Percentiles rank a stretch among this genome's conserved stretches.
Evolutionary conservation across 768 basidiomycete genomes (phyloP).

Genomic region (Mycena latifolia): DNA sequence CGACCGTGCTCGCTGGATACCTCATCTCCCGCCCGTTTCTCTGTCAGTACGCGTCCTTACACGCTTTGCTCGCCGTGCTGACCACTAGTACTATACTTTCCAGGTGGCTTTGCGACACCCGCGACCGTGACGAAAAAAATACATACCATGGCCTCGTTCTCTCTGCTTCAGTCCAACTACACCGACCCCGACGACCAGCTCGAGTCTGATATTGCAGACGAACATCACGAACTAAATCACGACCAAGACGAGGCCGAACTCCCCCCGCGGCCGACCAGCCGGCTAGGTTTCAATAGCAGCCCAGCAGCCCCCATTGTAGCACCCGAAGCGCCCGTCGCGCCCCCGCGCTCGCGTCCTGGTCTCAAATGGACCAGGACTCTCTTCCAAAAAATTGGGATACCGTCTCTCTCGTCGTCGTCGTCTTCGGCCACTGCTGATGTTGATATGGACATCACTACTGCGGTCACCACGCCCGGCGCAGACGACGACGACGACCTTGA

Average conservation of each 20-base stretch:
- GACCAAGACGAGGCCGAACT: constrained; percentile 39
- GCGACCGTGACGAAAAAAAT: background rate
- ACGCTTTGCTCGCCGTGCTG: background rate
- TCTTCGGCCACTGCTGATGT: constrained; percentile 16
- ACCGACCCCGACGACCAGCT: constrained; percentile 13
- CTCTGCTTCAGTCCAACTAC: constrained; percentile 24
- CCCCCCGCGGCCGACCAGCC: constrained; percentile 62
- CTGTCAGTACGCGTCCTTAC: constrained; percentile 4
- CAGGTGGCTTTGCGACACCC: constrained; percentile 26
- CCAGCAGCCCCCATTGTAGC: constrained; percentile 15
- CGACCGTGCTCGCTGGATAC: background rate
- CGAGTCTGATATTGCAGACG: constrained; percentile 36
- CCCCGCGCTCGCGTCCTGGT: constrained; percentile 13
- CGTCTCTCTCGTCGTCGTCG: constrained; percentile 7
- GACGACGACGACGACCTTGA: constrained; percentile 34
- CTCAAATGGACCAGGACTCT: constrained; percentile 35
- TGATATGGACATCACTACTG: constrained; percentile 39
- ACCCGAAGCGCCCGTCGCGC: background rate
- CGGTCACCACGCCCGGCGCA: constrained; percentile 29
- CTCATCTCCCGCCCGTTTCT: background rate
- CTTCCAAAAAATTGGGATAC: constrained; percentile 31
- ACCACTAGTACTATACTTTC: background rate
- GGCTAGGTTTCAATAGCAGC: constrained; percentile 57
- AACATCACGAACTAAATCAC: constrained; percentile 23
- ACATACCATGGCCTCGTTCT: constrained; percentile 26